phyloP scores from a whole-genome alignment of 176 grass and related monocot genomes.

The Bonia amplexicaulis region DNA sequence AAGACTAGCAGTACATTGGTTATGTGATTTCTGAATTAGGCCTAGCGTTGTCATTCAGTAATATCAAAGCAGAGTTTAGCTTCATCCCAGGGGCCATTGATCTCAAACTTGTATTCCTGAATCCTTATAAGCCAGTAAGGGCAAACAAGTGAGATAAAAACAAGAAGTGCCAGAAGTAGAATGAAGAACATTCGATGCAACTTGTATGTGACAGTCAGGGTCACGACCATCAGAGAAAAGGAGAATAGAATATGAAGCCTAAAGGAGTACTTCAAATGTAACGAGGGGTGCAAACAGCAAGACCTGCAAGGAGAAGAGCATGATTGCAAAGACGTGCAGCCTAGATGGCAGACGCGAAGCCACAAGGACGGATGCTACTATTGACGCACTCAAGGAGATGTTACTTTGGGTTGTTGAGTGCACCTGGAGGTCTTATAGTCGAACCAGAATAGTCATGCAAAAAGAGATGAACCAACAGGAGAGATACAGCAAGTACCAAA shows the following conservation, averaged over 20 bases:
- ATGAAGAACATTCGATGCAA: slow-evolving; percentile 73
- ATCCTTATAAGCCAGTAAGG: slow-evolving; percentile 94
- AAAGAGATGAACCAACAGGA: slow-evolving; percentile 87
- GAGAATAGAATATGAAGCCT: slow-evolving; percentile 70
- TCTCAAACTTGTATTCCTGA: slow-evolving; percentile 99
- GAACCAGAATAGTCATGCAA: slow-evolving; percentile 92
- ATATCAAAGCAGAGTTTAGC: slow-evolving; percentile 99
- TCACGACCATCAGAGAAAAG: slow-evolving; percentile 48
- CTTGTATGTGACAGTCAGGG: slow-evolving; percentile 56
- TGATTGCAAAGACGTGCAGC: slow-evolving; percentile 89
- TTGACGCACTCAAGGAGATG: slow-evolving; percentile 83
- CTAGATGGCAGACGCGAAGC: slow-evolving; percentile 75
- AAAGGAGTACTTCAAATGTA: slow-evolving; percentile 78
- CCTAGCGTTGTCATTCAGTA: slow-evolving; percentile 38
- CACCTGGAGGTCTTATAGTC: slow-evolving; percentile 83
- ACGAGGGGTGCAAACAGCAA: slow-evolving; percentile 90
- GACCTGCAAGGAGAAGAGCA: slow-evolving; percentile 85
- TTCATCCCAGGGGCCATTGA: slow-evolving; percentile 95
- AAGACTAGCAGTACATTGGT: background rate
- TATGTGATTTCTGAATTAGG: background rate
- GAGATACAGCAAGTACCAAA: slow-evolving; percentile 68
- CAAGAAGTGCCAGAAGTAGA: slow-evolving; percentile 50
- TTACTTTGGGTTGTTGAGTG: slow-evolving; percentile 90
- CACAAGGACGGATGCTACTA: slow-evolving; percentile 88
- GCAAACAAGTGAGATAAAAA: slow-evolving; percentile 80